Evolutionary conservation across 2,329 filamentous ascomycete genomes (phyloP).

Genomic region (Colletotrichum sojae): DNA sequence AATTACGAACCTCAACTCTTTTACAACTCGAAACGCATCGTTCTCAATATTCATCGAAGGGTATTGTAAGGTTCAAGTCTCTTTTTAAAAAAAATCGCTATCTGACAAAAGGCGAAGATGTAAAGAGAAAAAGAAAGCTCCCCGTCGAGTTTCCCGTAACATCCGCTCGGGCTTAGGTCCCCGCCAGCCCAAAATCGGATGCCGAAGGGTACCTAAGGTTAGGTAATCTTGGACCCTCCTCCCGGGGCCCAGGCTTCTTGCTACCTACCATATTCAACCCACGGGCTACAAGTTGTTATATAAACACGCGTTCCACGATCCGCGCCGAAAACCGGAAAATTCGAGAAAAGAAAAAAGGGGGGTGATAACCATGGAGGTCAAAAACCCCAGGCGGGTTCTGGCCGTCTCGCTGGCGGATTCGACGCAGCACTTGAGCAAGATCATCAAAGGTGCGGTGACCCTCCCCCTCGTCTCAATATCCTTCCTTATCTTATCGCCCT

Average conservation of each 20-base stretch:
- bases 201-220: background rate
- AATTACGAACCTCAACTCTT: background rate
- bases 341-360: background rate
- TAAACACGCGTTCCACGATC: too few relatives aligned
- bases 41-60: background rate
- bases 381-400: slow-evolving; percentile 70
- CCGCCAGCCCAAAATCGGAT: too few relatives aligned
- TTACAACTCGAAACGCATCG: background rate
- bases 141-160: background rate
- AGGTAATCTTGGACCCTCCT: slow-evolving; percentile 30
- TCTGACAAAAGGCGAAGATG: background rate
- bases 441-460: slow-evolving; percentile 66
- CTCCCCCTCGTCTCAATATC: background rate
- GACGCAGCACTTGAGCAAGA: slow-evolving; percentile 60
- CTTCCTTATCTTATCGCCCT: slow-evolving; percentile 24
- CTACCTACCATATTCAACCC: background rate
- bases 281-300: too few relatives aligned
- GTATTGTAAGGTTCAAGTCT: too few relatives aligned
- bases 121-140: background rate
- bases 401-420: slow-evolving; percentile 67
- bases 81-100: too few relatives aligned
- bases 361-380: slow-evolving; percentile 53
- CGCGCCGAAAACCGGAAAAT: too few relatives aligned
- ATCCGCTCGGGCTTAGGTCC: background rate
- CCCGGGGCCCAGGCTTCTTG: slow-evolving; percentile 1